These are phyloP conservation scores for Acanthamoeba healyi DNA, from an alignment of 208 protist genomes.

Conservation along the genomic window DNA sequence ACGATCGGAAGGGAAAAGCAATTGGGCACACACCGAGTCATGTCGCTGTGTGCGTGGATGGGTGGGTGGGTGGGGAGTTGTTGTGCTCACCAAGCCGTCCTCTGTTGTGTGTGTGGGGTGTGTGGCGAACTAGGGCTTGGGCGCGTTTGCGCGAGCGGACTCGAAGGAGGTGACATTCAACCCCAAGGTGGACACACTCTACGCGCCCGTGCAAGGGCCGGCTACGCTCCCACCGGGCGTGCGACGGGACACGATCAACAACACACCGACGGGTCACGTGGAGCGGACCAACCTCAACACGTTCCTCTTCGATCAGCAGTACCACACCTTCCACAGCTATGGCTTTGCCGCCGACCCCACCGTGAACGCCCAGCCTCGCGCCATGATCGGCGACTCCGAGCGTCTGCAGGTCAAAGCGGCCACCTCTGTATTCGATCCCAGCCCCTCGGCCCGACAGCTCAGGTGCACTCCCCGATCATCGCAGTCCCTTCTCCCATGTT, in stretches of 20 bases:
- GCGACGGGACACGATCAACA: slow-evolving; percentile 31
- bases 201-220: slow-evolving; percentile 44
- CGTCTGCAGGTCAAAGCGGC: neutral
- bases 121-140: neutral
- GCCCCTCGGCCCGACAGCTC: neutral
- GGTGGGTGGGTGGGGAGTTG: too few relatives aligned
- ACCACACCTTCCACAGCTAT: slow-evolving; percentile 61
- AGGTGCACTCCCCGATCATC: neutral
- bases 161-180: slow-evolving; percentile 64
- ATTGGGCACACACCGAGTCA: too few relatives aligned
- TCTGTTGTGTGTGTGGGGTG: neutral
- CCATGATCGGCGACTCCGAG: neutral
- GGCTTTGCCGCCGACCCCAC: slow-evolving; percentile 54
- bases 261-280: slow-evolving; percentile 32
- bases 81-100: too few relatives aligned
- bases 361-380: neutral
- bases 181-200: slow-evolving; percentile 59
- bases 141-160: slow-evolving; percentile 7
- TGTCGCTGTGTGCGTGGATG: too few relatives aligned
- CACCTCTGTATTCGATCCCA: slow-evolving; percentile 11
- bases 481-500: neutral
- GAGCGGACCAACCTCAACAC: slow-evolving; percentile 42
- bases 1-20: too few relatives aligned
- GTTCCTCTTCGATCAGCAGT: slow-evolving; percentile 55
- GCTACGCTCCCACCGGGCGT: neutral